Conservation (phyloP, 805 yeast species). For the Tetrapisispora phaffii region DNA sequence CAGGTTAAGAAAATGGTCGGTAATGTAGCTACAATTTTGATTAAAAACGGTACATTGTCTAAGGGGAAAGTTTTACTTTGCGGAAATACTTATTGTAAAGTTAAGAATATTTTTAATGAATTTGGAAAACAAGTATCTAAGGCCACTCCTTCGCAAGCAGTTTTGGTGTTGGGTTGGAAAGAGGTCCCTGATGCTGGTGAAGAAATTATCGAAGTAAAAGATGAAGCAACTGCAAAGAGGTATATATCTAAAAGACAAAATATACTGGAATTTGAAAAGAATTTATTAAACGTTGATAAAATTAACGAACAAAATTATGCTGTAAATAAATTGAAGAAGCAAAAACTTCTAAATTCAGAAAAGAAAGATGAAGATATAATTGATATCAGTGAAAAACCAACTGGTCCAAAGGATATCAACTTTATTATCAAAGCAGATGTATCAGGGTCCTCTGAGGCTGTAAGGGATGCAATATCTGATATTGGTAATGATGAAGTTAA, state of each 20-base stretch:
- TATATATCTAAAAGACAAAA: constrained; percentile 59
- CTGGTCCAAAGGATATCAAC: constrained; percentile 31
- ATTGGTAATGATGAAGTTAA: constrained; percentile 83
- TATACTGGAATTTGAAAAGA: constrained; percentile 47
- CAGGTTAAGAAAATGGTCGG: constrained; percentile 77
- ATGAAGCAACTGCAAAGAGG: constrained; percentile 64
- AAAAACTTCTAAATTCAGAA: constrained; percentile 44
- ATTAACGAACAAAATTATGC: constrained; percentile 58
- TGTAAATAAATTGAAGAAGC: constrained; percentile 31
- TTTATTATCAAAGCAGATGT: constrained; percentile 86
- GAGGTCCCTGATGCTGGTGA: constrained; percentile 89
- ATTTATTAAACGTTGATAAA: constrained; percentile 53
- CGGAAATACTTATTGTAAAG: constrained; percentile 79
- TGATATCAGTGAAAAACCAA: constrained; percentile 25
- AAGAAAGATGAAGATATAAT: constrained; percentile 29
- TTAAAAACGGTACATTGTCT: constrained; percentile 67
- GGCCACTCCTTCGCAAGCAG: constrained; percentile 85
- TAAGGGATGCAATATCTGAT: constrained; percentile 65
- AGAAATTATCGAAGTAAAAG: constrained; percentile 62
- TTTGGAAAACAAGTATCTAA: constrained; percentile 47
- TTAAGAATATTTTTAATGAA: constrained; percentile 69
- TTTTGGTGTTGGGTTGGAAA: constrained; percentile 90
- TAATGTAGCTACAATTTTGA: constrained; percentile 72
- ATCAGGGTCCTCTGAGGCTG: constrained; percentile 90
- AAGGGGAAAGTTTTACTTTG: constrained; percentile 70